Evolutionary conservation across 2,329 filamentous ascomycete species (phyloP).

Genomic region (Sporothrix pallida): DNA sequence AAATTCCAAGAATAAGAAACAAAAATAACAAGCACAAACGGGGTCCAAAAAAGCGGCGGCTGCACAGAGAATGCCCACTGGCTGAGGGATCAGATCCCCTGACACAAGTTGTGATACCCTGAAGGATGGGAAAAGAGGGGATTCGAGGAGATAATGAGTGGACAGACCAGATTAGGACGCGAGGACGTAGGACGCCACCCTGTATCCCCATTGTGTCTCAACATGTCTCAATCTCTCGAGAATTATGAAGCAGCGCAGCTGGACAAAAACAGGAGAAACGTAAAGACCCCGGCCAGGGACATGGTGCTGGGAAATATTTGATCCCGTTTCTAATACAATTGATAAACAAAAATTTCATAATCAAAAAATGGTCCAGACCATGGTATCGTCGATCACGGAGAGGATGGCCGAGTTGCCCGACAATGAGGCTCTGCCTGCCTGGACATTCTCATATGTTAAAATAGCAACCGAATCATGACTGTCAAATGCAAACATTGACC

Average conservation of each 20-base stretch:
- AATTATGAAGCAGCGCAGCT: conserved; percentile 4
- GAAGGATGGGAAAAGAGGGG: background rate
- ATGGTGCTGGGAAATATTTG: background rate
- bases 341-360: background rate
- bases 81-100: background rate
- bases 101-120: background rate
- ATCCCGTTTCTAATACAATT: too few species aligned
- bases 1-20: background rate
- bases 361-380: background rate
- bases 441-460: background rate
- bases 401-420: conserved; percentile 2
- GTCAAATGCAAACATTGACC: background rate
- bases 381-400: background rate
- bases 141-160: background rate
- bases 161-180: background rate
- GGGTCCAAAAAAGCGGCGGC: background rate
- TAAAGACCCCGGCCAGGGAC: background rate
- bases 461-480: background rate
- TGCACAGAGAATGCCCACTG: background rate
- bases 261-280: background rate
- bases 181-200: background rate
- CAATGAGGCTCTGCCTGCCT: conserved; percentile 10
- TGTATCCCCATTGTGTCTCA: conserved; percentile 6
- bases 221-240: background rate
- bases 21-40: background rate